Base-by-base conservation (phyloP, 73 alveolate genomes). In the Paramecium sonneborni region DNA sequence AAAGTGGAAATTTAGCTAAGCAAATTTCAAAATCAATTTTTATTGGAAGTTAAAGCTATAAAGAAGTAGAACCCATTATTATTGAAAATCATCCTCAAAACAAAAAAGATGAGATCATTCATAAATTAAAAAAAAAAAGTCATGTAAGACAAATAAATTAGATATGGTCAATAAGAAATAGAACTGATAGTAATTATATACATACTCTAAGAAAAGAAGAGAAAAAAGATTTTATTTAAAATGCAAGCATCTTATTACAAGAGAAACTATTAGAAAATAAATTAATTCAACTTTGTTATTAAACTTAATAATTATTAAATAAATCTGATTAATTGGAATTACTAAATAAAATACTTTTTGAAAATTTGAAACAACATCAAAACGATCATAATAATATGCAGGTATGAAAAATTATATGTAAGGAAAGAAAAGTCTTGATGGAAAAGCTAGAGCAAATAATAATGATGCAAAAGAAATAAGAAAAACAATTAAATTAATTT, bases 271-370 rank as follows among this genome's bases (percentile, higher is more conserved):
- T 74, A 21, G 87, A 74, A 23, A 74, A 74, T 74, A 74, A 74
- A 28, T 37, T 74, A 37, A 67, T 32, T 74, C 11, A 15, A 18
- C 87, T 74, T 37, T 21, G 37, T 6, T 74, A 74, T 37, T 34
- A 74, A 23, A 67, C 32, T 7, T 34, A 21, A 10, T 74, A 74
- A 39, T 34, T 74, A 37, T 32, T 32, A 39, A 74, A 74, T 28
- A 74, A 74, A 37, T 74, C 87, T 37, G 68, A 74, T 37, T 14
- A n/a, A 20, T 74, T 74, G 58, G 87, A 74, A 74, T 15, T 74
- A 34, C 32, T 32, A 74, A 74, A 74, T 74, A 74, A 74, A 74
- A 15, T 74, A 18, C 58, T 74, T 34, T 74, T 74, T n/a, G 67
- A 32, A 34, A 74, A 74, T 23, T 6, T 74, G 0, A 34, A 32